Conservation (phyloP, 192 early-diverging fungal species). For the Backusella tarrabulga region DNA sequence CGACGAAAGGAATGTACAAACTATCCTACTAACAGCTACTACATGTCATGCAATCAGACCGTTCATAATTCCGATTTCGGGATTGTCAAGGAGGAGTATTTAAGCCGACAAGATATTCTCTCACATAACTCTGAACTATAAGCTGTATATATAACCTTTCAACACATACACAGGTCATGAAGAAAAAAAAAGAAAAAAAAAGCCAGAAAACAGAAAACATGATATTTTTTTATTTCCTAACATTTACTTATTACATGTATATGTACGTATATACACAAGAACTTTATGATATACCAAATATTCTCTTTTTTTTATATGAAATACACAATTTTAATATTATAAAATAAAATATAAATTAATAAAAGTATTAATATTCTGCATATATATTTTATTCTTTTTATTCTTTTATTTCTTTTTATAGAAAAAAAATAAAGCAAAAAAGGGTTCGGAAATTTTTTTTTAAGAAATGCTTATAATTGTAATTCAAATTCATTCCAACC, state of each 20-base stretch:
- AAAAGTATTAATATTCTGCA: too few species aligned
- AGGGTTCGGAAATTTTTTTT: neutral
- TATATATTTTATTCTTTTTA: neutral
- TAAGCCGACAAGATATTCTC: constrained; percentile 6
- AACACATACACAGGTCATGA: neutral
- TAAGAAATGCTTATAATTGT: constrained; percentile 14
- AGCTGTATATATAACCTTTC: neutral
- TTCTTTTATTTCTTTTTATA: constrained; percentile 1
- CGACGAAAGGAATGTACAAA: neutral
- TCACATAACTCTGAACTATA: neutral
- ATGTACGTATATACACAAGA: neutral
- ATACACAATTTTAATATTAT: neutral
- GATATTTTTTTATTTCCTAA: neutral
- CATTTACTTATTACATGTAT: neutral
- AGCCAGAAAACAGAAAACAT: neutral
- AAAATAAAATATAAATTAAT: too few species aligned
- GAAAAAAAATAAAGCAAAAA: neutral
- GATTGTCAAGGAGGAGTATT: neutral
- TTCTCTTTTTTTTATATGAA: neutral
- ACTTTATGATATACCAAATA: neutral
- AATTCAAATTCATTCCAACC: constrained; percentile 29
- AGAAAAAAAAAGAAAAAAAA: neutral
- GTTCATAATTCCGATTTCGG: neutral
- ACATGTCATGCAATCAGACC: neutral
- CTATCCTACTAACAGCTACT: neutral